These are phyloP conservation scores for Nannochloris sp. DNA, from an alignment of 139 green algal genomes.

Conservation along the genomic window DNA sequence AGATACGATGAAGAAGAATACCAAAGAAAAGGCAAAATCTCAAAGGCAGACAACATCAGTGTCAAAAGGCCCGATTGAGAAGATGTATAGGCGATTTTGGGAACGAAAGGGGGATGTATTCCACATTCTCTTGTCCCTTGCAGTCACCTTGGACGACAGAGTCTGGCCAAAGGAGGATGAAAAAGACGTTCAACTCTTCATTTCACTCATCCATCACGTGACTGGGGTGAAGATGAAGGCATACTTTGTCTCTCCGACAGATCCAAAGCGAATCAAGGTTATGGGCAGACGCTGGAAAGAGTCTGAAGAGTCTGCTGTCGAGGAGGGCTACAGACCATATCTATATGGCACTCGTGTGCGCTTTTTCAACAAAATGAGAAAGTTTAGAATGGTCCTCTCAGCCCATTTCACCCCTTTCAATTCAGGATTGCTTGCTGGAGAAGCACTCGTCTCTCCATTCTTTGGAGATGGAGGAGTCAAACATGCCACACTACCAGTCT, in stretches of 20 bases:
- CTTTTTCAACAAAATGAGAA: background rate
- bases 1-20: background rate
- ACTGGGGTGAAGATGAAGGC: conserved; percentile 19
- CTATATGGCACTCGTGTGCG: background rate
- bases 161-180: conserved; percentile 24
- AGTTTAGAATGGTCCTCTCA: conserved; percentile 6
- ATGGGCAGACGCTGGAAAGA: background rate
- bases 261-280: conserved; percentile 5
- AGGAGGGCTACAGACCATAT: background rate
- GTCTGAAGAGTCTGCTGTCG: background rate
- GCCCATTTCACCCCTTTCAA: conserved; percentile 33
- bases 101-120: conserved; percentile 36
- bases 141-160: conserved; percentile 21
- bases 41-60: background rate
- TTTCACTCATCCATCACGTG: conserved; percentile 25
- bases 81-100: conserved; percentile 26
- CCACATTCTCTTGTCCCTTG: conserved; percentile 30
- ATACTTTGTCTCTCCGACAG: conserved; percentile 6
- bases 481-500: conserved; percentile 21
- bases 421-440: conserved; percentile 26
- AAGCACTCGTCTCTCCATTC: conserved; percentile 38
- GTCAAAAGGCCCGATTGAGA: conserved; percentile 1
- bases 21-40: background rate
- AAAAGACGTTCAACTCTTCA: conserved; percentile 21
- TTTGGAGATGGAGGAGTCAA: conserved; percentile 15